These are phyloP conservation scores for Chrysochromulina parva DNA, from an alignment of 78 protist genomes.

Conservation along the genomic window DNA sequence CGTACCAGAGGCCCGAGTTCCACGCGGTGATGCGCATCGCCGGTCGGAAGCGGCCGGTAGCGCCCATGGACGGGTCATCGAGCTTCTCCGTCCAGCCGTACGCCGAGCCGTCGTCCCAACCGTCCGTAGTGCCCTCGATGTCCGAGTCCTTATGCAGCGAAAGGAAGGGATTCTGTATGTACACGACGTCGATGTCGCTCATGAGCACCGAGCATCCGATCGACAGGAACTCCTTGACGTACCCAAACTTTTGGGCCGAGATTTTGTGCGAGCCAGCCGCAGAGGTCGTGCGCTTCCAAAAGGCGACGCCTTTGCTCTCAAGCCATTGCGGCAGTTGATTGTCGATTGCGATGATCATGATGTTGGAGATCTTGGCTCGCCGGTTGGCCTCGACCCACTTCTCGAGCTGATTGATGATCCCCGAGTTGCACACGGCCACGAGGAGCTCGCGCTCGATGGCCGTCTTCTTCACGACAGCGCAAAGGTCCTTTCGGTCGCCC, in stretches of 20 bases:
- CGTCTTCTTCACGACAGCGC: background rate
- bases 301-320: background rate
- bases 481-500: background rate
- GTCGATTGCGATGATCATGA: constrained; percentile 6
- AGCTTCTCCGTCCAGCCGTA: constrained; percentile 8
- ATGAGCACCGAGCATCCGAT: constrained; percentile 18
- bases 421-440: background rate
- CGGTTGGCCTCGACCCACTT: background rate
- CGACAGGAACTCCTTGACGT: background rate
- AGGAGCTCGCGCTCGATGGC: background rate
- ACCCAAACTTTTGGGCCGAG: constrained; percentile 4
- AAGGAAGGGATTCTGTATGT: background rate
- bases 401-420: background rate
- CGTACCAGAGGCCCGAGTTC: constrained; percentile 28
- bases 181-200: constrained; percentile 24
- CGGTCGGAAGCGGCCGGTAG: background rate
- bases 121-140: constrained; percentile 27
- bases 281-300: background rate
- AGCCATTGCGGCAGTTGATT: background rate
- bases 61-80: background rate
- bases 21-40: constrained; percentile 31
- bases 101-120: constrained; percentile 26
- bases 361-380: background rate
- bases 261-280: constrained; percentile 16
- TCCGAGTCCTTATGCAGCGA: background rate